Percentiles rank a stretch among this genome's conserved stretches.
These are phyloP conservation scores for Phytophthora podocarpi DNA, from an alignment of 352 stramenopile species.

Conservation along the genomic window DNA sequence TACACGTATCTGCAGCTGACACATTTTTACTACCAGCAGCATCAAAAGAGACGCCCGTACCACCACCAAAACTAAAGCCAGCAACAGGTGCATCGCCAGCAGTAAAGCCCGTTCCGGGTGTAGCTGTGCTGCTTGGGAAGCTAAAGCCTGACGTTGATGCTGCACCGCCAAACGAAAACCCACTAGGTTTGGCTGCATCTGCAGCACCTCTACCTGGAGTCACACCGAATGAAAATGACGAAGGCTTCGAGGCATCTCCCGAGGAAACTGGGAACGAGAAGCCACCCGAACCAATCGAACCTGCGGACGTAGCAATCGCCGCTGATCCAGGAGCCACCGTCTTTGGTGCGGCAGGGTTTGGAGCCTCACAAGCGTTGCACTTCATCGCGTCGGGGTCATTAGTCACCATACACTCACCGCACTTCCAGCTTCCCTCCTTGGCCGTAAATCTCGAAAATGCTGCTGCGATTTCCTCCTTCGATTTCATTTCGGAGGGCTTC, in stretches of 20 bases:
- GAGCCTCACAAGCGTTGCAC: slow-evolving; percentile 53
- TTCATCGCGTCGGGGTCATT: slow-evolving; percentile 47
- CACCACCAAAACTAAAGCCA: no score
- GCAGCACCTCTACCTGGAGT: neutral
- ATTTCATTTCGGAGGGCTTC: slow-evolving; percentile 47
- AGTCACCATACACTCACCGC: slow-evolving; percentile 48
- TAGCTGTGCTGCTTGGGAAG: slow-evolving; percentile 8
- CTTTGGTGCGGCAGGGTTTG: slow-evolving; percentile 53
- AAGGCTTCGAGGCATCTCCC: slow-evolving; percentile 17
- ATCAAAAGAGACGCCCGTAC: no score
- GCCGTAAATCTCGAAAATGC: slow-evolving; percentile 55
- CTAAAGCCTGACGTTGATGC: neutral
- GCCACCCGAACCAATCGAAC: slow-evolving; percentile 39
- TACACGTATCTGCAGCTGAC: neutral
- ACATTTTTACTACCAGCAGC: no score
- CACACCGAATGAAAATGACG: slow-evolving; percentile 52
- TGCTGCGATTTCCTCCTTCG: slow-evolving; percentile 52
- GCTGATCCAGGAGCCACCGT: slow-evolving; percentile 20
- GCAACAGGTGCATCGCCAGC: slow-evolving; percentile 22
- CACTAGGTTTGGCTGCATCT: slow-evolving; percentile 12
- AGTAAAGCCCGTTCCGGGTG: slow-evolving; percentile 21
- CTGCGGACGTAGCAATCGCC: slow-evolving; percentile 26
- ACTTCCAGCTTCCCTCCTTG: slow-evolving; percentile 69
- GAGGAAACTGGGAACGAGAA: slow-evolving; percentile 45
- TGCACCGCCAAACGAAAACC: slow-evolving; percentile 34